Conservation (phyloP, 306 rosid genomes). For the Quercus suber region DNA sequence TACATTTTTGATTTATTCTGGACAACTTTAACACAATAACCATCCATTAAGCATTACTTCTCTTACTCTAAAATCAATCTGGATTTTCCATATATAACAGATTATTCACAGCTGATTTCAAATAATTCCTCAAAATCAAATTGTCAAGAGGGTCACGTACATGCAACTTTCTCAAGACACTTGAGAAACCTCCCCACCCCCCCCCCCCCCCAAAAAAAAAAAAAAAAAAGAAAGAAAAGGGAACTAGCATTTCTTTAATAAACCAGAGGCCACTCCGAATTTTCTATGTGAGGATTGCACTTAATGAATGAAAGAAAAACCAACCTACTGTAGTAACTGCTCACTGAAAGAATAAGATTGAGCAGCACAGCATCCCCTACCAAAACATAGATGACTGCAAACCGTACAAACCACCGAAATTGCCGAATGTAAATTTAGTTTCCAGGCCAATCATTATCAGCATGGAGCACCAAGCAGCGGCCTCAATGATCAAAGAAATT, state of each 20-base stretch:
- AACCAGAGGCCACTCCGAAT: not conserved
- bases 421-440: constrained; percentile 58
- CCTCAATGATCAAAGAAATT: constrained; percentile 42
- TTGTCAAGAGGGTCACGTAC: not conserved
- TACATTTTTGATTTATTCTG: too few species aligned
- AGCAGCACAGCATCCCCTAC: constrained; percentile 72
- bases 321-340: constrained; percentile 59
- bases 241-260: not conserved
- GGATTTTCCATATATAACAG: too few species aligned
- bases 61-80: too few species aligned
- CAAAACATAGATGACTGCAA: constrained; percentile 73
- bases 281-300: constrained; percentile 1
- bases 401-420: constrained; percentile 78
- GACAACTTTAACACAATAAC: too few species aligned
- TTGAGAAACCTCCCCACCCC: too few species aligned
- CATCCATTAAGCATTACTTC: too few species aligned
- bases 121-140: too few species aligned
- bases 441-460: constrained; percentile 58
- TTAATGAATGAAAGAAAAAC: constrained; percentile 10
- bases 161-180: not conserved
- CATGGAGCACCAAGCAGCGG: constrained; percentile 70
- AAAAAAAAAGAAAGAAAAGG: not conserved
- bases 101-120: too few species aligned
- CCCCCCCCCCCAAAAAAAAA: too few species aligned
- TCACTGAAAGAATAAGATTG: constrained; percentile 55